Evolutionary conservation across 1,284 basidiomycete species (phyloP), one percentile per base, ranked within the genome.

Genomic region (Trichosporon faecale): DNA sequence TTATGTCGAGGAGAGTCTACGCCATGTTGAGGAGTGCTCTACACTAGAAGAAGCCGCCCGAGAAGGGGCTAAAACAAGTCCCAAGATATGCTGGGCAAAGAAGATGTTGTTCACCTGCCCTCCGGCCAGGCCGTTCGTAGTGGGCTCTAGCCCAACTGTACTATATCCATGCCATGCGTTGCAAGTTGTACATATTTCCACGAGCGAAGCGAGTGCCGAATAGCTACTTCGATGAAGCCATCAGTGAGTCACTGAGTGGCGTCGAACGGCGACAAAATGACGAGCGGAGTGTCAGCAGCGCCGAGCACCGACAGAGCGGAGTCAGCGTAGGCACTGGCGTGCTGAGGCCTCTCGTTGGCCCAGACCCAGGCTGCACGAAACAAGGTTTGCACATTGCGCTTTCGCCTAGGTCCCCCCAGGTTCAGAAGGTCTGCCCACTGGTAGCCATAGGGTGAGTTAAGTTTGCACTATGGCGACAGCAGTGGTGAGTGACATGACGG

Each of bases 341-440:
- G 4, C 40, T 16, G 8, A 52, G 18, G 21, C 23, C n/a, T 52
- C 3, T 37, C 11, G 14, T 9, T 37, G 35, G 49, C 21, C 46
- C 49, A 52, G 49, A 52, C 23, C 49, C 21, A 7, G 11, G 16
- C 21, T 3, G 44, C 40, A 9, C 49, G 6, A 52, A 44, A 52
- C 49, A 52, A 52, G 49, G 49, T 52, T 52, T 52, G 49, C 49
- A 52, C 49, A 52, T 44, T 44, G 40, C 40, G 40, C 49, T n/a
- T 46, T 46, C 18, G 18, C 14, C 21, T 18, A n/a, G 44, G 21
- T n/a, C 6, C 44, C 44, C n/a, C n/a, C n/a, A n/a, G n/a, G n/a
- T n/a, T n/a, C n/a, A n/a, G n/a, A 33, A 9, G 9, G 33, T 33
- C 33, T 33, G 4, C 33, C 9, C 33, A 33, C 5, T 9, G 33